Conservation (phyloP, 768 basidiomycete species). For the Russula sp. region DNA sequence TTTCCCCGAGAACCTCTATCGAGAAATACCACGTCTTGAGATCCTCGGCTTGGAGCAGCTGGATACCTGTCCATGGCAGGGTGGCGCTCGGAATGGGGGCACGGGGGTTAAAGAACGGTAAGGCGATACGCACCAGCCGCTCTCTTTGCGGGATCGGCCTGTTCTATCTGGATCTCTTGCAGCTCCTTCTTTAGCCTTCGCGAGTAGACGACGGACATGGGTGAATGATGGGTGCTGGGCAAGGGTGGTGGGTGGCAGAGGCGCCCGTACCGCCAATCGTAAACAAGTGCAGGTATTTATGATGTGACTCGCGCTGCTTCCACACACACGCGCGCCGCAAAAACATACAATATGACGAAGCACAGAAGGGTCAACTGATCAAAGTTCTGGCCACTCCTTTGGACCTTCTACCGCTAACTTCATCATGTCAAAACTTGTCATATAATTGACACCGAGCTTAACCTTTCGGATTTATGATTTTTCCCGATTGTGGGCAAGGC, state of each 20-base stretch:
- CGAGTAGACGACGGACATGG: conserved; percentile 22
- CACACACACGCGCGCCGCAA: background rate
- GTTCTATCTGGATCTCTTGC: conserved; percentile 24
- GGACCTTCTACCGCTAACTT: background rate
- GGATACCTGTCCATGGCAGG: conserved; percentile 49
- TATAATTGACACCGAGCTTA: background rate
- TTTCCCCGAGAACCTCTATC: conserved; percentile 81
- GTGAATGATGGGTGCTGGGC: conserved; percentile 2
- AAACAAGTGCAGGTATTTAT: background rate
- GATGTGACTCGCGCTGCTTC: background rate
- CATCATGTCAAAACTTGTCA: background rate
- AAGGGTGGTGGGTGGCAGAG: background rate
- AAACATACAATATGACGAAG: background rate
- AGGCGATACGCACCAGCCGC: conserved; percentile 13
- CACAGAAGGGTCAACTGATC: background rate
- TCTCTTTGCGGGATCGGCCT: conserved; percentile 19
- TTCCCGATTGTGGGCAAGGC: background rate
- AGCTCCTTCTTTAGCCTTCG: conserved; percentile 25
- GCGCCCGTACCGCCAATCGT: background rate
- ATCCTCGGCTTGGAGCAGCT: conserved; percentile 67
- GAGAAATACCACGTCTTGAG: conserved; percentile 72
- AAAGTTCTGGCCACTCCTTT: background rate
- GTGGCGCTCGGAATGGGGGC: background rate
- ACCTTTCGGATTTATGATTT: background rate
- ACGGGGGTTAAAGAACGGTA: background rate